Base-by-base conservation (phyloP, 192 early-diverging fungal species). In the Coemansia sp. region DNA sequence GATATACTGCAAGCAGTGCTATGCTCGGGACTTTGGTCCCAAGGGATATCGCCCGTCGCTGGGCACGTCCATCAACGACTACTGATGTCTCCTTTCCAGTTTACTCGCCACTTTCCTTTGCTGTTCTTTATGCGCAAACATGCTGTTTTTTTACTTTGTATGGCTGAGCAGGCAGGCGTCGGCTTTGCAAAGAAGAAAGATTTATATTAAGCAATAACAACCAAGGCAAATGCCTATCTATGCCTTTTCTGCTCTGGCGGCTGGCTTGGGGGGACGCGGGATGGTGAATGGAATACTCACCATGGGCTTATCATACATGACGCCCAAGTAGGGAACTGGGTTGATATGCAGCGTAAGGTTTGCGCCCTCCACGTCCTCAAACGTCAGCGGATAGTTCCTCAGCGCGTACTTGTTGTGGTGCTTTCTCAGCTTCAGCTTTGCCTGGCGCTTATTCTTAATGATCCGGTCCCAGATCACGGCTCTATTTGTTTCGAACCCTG, bases 1-100 rank as follows among this genome's bases (percentile, higher is more conserved):
- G 31, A 78, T 79, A 35, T 85, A 71, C 64, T 85, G 84, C 71
- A 72, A 73, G 22, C 67, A 72, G 17, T 85, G 84, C 70, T 82
- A 85, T 36, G 70, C 72, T 17, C 68, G 63, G 58, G 39, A 79
- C 51, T 85, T 79, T 77, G 84, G 84, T 0, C 76, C 79, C 35
- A 82, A 79, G 54, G 79, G 78, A 10, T 74, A 64, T 53, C 62
- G 70, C 37, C 72, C 59, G 47, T 62, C 73, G 37, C 60, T 74
- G 36, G 73, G 65, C 40, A 25, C 72, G 15, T 67, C 69, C 8
- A 71, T 71, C 4, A 75, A 75, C 63, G 64, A 81, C 65, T 65
- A 68, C 43, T 71, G 38, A 64, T 59, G 20, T 57, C 29, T 11
- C 9, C 6, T 63, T 63, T 42, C 14, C 12, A n/a, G 40, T 14